A percentile compares a stretch with the other conserved stretches of the same genome.
phyloP scores from a whole-genome alignment of 169 alveolate species.

The Plasmodium malariae region DNA sequence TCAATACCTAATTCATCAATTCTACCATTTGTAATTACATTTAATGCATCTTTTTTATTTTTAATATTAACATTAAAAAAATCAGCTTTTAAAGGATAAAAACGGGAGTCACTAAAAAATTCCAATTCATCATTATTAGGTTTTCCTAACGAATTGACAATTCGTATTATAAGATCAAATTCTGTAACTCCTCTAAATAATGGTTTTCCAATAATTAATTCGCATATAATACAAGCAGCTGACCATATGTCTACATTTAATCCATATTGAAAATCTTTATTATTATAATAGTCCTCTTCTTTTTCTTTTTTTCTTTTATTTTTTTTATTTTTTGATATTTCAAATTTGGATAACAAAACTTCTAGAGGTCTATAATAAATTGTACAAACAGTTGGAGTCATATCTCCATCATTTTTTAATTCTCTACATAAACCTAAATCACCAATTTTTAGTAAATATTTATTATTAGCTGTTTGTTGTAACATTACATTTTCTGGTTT shows the following conservation, averaged over 20 bases:
- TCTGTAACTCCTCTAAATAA: slow-evolving; percentile 91
- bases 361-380: slow-evolving; percentile 91
- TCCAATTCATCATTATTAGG: slow-evolving; percentile 90
- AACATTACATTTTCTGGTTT: slow-evolving; percentile 94
- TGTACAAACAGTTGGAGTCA: slow-evolving; percentile 92
- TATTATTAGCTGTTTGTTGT: slow-evolving; percentile 78
- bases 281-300: slow-evolving; percentile 25
- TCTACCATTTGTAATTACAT: slow-evolving; percentile 79
- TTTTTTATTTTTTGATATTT: slow-evolving; percentile 12
- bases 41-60: slow-evolving; percentile 81
- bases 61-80: slow-evolving; percentile 78
- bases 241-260: slow-evolving; percentile 91
- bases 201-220: slow-evolving; percentile 90
- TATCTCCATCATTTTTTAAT: slow-evolving; percentile 87
- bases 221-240: slow-evolving; percentile 92
- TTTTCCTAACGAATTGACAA: slow-evolving; percentile 87
- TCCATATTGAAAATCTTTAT: slow-evolving; percentile 81
- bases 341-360: slow-evolving; percentile 85
- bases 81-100: slow-evolving; percentile 85
- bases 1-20: slow-evolving; percentile 89
- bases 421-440: slow-evolving; percentile 93
- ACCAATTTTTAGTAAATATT: slow-evolving; percentile 89
- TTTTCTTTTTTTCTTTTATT: slow-evolving; percentile 16
- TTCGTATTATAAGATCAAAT: slow-evolving; percentile 87
- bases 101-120: slow-evolving; percentile 86